Conservation (phyloP, 768 basidiomycete species). For the Boletus reticulatus region DNA sequence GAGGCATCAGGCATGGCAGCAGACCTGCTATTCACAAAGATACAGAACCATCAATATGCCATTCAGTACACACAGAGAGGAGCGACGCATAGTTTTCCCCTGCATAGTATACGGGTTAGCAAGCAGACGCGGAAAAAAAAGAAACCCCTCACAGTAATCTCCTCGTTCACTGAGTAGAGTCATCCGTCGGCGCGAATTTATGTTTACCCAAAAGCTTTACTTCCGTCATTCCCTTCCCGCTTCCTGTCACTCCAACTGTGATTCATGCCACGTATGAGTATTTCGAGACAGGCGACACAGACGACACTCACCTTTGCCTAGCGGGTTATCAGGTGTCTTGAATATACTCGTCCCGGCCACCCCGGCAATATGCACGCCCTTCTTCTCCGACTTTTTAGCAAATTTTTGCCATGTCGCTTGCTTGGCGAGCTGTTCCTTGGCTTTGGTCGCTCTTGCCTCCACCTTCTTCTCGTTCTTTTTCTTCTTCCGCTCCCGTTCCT, state of each 20-base stretch:
- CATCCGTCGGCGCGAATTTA: slow-evolving; percentile 60
- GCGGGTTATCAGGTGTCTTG: slow-evolving; percentile 90
- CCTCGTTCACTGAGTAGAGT: slow-evolving; percentile 37
- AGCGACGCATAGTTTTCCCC: slow-evolving; percentile 14
- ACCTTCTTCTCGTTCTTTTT: slow-evolving; percentile 95
- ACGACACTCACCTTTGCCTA: slow-evolving; percentile 68
- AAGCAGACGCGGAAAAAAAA: neutral
- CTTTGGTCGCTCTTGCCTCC: slow-evolving; percentile 78
- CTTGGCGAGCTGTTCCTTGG: slow-evolving; percentile 82
- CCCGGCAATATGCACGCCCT: slow-evolving; percentile 88
- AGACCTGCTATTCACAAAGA: slow-evolving; percentile 26
- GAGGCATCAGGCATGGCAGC: slow-evolving; percentile 9
- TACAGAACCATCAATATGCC: slow-evolving; percentile 24
- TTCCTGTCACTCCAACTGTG: slow-evolving; percentile 87
- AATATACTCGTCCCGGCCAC: slow-evolving; percentile 88
- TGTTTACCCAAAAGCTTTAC: slow-evolving; percentile 67
- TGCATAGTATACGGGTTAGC: slow-evolving; percentile 13
- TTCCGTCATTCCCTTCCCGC: slow-evolving; percentile 87
- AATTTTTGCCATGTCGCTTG: slow-evolving; percentile 94
- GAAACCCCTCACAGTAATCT: slow-evolving; percentile 8
- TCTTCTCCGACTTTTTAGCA: slow-evolving; percentile 91
- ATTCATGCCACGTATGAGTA: slow-evolving; percentile 14
- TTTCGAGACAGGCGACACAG: slow-evolving; percentile 6
- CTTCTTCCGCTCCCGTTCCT: slow-evolving; percentile 85
- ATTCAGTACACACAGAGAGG: slow-evolving; percentile 24